Evolutionary conservation across 1,139 yeast genomes (phyloP).

Genomic region (Magnusiomyces tetraspermus): DNA sequence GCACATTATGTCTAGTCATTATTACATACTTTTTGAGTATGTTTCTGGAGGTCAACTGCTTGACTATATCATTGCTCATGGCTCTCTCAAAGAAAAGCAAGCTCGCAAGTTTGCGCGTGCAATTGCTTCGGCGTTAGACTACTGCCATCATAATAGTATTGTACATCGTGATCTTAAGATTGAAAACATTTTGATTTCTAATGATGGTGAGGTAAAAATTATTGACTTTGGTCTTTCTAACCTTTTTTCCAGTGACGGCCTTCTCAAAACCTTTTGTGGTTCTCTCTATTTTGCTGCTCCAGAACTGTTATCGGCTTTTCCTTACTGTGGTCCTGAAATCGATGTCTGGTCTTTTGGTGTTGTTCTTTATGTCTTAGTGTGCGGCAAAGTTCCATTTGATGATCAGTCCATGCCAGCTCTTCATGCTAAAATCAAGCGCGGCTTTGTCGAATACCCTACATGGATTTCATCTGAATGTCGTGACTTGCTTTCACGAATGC

Average conservation of each 20-base stretch:
- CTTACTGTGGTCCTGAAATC: constrained; percentile 93
- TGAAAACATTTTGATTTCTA: constrained; percentile 91
- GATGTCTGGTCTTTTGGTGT: constrained; percentile 99
- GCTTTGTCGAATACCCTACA: constrained; percentile 84
- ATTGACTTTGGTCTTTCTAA: constrained; percentile 92
- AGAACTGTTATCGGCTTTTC: constrained; percentile 82
- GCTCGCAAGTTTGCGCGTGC: constrained; percentile 95
- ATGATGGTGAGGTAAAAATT: constrained; percentile 87
- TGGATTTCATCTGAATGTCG: constrained; percentile 74
- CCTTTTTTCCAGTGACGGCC: constrained; percentile 59
- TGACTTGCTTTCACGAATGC: constrained; percentile 77
- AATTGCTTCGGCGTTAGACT: constrained; percentile 89
- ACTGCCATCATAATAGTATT: constrained; percentile 85
- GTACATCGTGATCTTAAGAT: constrained; percentile 96
- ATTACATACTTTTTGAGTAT: constrained; percentile 93
- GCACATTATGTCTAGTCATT: constrained; percentile 94
- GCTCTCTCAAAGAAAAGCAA: constrained; percentile 84
- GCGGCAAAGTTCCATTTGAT: constrained; percentile 98
- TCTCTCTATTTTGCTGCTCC: constrained; percentile 98
- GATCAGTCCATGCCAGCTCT: constrained; percentile 87
- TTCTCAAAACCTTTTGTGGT: constrained; percentile 92
- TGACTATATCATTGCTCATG: constrained; percentile 95
- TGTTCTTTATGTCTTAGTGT: constrained; percentile 83
- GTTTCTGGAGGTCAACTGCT: constrained; percentile 97
- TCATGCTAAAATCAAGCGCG: constrained; percentile 90